phyloP scores from a whole-genome alignment of 192 early-diverging fungal genomes.

The Gorgonomyces haynaldii region DNA sequence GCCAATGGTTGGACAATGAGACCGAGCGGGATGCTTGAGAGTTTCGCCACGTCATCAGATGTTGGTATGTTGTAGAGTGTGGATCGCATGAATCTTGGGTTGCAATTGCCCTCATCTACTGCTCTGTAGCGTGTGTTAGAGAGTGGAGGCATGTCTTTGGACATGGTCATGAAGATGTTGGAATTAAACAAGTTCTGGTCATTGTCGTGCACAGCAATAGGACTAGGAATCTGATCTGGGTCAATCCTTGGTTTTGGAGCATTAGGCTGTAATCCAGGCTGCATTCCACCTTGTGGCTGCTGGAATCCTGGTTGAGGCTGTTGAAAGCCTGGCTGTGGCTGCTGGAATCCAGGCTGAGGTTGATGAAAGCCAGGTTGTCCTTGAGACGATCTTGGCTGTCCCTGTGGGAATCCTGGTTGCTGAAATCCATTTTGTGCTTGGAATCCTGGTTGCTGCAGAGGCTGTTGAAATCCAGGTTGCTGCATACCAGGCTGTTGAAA shows the following conservation, averaged over 20 bases:
- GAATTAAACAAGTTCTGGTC: conserved; percentile 64
- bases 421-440: background rate
- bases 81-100: conserved; percentile 81
- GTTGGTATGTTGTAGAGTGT: conserved; percentile 80
- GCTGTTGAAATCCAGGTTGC: background rate
- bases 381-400: conserved; percentile 9
- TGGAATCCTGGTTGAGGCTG: background rate
- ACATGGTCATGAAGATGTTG: conserved; percentile 60
- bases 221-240: conserved; percentile 88
- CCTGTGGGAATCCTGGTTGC: background rate
- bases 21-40: conserved; percentile 73
- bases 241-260: conserved; percentile 49
- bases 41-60: conserved; percentile 65
- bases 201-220: conserved; percentile 66
- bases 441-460: background rate
- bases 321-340: conserved; percentile 10
- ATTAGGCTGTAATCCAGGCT: conserved; percentile 1
- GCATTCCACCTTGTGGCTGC: background rate
- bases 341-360: conserved; percentile 9
- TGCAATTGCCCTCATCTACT: conserved; percentile 74
- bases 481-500: background rate
- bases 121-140: conserved; percentile 67
- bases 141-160: conserved; percentile 61
- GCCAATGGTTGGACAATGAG: conserved; percentile 88
- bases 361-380: background rate